A percentile compares a stretch with the other conserved stretches of the same genome.
phyloP scores from a whole-genome alignment of 208 protist genomes.

The Herpetomonas samuelpessoai region DNA sequence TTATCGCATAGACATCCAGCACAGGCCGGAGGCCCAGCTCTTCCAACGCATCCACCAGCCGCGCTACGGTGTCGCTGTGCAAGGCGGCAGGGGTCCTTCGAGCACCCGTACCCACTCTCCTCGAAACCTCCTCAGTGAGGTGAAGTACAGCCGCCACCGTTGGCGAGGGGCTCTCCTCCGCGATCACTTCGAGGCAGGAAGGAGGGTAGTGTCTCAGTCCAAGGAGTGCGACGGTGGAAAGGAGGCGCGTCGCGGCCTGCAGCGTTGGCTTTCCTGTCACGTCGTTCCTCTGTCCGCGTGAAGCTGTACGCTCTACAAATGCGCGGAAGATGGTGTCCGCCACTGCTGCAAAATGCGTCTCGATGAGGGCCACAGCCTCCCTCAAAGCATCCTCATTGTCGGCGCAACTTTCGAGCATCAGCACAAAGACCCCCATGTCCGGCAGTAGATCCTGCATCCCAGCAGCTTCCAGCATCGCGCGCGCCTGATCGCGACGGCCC shows the following conservation, averaged over 20 bases:
- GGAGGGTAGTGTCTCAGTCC: conserved; percentile 29
- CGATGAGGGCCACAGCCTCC: conserved; percentile 25
- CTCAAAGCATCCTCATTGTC: conserved; percentile 10
- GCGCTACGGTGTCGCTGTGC: conserved; percentile 15
- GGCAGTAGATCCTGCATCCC: conserved; percentile 31
- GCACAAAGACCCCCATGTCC: conserved; percentile 47
- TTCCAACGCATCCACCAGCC: conserved; percentile 18
- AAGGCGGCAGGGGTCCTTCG: too few relatives aligned
- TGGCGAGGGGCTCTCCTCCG: not conserved
- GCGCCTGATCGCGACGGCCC: conserved; percentile 17
- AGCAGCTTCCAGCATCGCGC: conserved; percentile 18
- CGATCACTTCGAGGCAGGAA: conserved; percentile 19
- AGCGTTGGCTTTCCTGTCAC: not conserved
- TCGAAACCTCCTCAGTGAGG: not conserved
- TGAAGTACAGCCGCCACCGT: not conserved
- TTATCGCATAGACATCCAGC: conserved; percentile 19
- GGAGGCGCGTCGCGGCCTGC: not conserved
- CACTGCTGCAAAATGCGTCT: conserved; percentile 21
- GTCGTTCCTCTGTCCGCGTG: conserved; percentile 1
- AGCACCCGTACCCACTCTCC: too few relatives aligned
- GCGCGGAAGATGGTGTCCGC: conserved; percentile 47
- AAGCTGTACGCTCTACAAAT: conserved; percentile 46
- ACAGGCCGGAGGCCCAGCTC: conserved; percentile 14
- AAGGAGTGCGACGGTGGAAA: conserved; percentile 18
- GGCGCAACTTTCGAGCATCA: conserved; percentile 38